phyloP scores from a whole-genome alignment of 164 flowering plant species.

The Tinospora cordifolia region DNA sequence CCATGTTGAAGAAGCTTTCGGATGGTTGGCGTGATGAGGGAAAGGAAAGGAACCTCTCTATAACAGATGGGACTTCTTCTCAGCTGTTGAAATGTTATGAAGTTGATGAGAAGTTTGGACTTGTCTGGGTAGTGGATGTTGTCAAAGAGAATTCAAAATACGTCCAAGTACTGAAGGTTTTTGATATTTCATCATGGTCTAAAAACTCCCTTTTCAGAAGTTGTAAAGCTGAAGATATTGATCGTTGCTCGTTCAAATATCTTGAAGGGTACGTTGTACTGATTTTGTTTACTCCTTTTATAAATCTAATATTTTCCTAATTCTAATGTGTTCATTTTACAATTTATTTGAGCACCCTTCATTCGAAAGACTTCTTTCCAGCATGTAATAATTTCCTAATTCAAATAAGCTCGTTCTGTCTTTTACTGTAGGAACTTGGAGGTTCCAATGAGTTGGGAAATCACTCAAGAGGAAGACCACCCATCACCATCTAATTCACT shows the following conservation, averaged over 20 bases:
- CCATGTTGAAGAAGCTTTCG: constrained; percentile 30
- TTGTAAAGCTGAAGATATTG: constrained; percentile 13
- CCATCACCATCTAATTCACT: neutral
- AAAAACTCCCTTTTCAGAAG: constrained; percentile 10
- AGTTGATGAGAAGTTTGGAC: constrained; percentile 18
- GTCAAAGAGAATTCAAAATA: constrained; percentile 16
- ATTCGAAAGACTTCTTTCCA: neutral
- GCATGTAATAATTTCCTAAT: too few species aligned
- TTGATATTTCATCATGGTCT: constrained; percentile 19
- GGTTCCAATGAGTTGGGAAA: constrained; percentile 21
- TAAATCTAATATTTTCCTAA: neutral
- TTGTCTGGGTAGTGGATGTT: constrained; percentile 41
- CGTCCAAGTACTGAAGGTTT: constrained; percentile 32
- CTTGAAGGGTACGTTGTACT: constrained; percentile 21
- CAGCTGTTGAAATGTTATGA: constrained; percentile 23
- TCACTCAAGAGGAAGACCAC: neutral
- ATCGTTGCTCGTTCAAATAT: constrained; percentile 16
- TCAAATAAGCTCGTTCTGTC: neutral
- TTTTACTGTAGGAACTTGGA: constrained; percentile 12
- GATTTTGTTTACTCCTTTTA: neutral
- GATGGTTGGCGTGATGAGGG: constrained; percentile 34
- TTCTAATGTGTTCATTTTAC: neutral
- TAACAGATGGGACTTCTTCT: constrained; percentile 18
- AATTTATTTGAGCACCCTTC: neutral
- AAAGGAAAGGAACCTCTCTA: constrained; percentile 1